A percentile compares a stretch with the other conserved stretches of the same genome.
phyloP scores from a whole-genome alignment of 768 basidiomycete species.

The Phanerodontia chrysosporium region DNA sequence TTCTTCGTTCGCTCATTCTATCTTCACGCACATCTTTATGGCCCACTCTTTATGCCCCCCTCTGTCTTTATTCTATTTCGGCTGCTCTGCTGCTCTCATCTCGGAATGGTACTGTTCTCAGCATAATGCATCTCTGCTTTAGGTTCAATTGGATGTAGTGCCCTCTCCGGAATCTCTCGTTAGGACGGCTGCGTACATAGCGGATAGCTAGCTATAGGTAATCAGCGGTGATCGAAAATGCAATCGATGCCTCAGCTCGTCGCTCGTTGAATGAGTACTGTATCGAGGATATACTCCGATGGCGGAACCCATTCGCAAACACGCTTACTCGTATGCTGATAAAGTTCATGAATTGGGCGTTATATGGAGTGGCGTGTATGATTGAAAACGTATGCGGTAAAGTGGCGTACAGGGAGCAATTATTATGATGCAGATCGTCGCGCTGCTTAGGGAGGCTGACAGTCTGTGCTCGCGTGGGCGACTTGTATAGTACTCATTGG shows the following conservation, averaged over 20 bases:
- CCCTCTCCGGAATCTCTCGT: not conserved
- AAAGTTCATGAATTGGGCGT: no score
- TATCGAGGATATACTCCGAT: no score
- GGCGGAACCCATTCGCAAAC: no score
- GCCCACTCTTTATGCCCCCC: not conserved
- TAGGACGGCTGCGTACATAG: not conserved
- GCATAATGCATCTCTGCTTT: constrained; percentile 1
- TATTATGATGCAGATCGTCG: no score
- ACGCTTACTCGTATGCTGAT: no score
- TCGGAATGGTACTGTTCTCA: constrained; percentile 6
- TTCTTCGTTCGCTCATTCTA: not conserved
- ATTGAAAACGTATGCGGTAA: no score
- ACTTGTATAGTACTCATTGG: no score
- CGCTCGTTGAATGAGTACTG: no score
- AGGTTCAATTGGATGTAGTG: not conserved
- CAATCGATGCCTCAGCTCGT: not conserved
- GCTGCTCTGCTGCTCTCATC: not conserved
- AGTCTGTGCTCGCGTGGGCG: no score
- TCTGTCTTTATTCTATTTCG: not conserved
- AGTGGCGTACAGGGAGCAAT: no score
- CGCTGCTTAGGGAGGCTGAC: no score
- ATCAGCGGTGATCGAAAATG: not conserved
- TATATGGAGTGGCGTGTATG: no score
- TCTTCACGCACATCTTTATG: not conserved
- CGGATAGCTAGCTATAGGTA: not conserved